phyloP scores from a whole-genome alignment of 2,329 filamentous ascomycete species.

The Pseudocercospora eumusae region DNA sequence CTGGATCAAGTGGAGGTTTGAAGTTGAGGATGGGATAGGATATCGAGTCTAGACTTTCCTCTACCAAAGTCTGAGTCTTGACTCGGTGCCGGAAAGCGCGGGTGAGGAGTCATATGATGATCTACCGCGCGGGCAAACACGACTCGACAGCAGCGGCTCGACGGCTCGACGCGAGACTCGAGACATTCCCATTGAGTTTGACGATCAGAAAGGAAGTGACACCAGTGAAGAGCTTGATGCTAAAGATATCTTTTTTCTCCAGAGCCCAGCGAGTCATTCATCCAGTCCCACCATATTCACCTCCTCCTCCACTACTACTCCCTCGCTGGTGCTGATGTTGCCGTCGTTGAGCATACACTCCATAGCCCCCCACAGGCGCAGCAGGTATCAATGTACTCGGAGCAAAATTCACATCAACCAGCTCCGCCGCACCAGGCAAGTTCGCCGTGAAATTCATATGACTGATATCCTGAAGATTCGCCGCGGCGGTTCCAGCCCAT shows the following conservation, averaged over 20 bases:
- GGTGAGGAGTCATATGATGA: background rate
- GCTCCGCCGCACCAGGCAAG: slow-evolving; percentile 5
- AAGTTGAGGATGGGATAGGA: background rate
- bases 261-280: background rate
- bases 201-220: background rate
- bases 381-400: slow-evolving; percentile 9
- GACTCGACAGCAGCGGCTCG: background rate
- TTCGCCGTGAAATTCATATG: slow-evolving; percentile 8
- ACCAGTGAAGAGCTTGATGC: background rate
- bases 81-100: background rate
- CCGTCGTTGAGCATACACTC: background rate
- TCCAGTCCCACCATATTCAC: background rate
- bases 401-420: slow-evolving; percentile 14
- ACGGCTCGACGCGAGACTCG: too few relatives aligned
- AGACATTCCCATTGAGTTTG: background rate
- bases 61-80: background rate
- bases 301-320: background rate
- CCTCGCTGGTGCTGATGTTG: background rate
- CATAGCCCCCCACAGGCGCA: background rate
- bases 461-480: slow-evolving; percentile 19
- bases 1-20: slow-evolving; percentile 18
- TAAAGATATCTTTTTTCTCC: background rate
- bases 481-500: slow-evolving; percentile 15
- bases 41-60: background rate
- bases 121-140: background rate